Conservation (phyloP, 257 asterid genomes). For the Solanum sejunctum region DNA sequence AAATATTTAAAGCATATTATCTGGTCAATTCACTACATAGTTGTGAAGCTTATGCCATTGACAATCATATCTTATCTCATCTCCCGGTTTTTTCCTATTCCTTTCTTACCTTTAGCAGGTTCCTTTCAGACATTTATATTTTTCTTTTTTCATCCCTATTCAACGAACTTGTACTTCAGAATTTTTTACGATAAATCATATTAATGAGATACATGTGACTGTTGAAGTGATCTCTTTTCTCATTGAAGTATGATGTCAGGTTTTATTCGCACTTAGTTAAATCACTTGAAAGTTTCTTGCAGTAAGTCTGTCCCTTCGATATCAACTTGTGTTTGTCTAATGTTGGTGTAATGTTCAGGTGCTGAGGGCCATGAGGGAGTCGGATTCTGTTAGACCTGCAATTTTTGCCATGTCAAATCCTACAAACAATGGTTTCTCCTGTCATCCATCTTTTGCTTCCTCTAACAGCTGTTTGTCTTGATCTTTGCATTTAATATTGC, state of each 20-base stretch:
- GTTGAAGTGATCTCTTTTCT: not conserved
- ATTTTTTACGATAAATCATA: not conserved
- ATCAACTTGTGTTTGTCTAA: not conserved
- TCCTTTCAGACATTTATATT: not conserved
- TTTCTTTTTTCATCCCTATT: not conserved
- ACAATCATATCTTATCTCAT: not conserved
- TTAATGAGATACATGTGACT: not conserved
- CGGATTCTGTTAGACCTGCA: conserved; percentile 85
- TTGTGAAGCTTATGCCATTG: not conserved
- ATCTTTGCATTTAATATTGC: conserved; percentile 6
- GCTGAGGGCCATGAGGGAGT: conserved; percentile 84
- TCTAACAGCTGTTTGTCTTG: not conserved
- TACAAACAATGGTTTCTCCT: conserved; percentile 69
- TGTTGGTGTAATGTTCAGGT: conserved; percentile 43
- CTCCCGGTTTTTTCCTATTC: not conserved
- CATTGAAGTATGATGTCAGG: not conserved
- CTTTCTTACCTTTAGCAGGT: not conserved
- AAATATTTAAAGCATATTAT: not conserved
- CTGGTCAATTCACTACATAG: not conserved
- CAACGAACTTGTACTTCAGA: not conserved
- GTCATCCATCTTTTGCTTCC: not conserved
- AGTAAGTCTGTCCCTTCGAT: not conserved
- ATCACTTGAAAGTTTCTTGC: not conserved
- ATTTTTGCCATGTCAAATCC: conserved; percentile 99
- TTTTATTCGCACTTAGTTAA: not conserved